A percentile compares a stretch with the other conserved stretches of the same genome.
Evolutionary conservation across 306 rosid species (phyloP).

Genomic region (Aeschynomene evenia): DNA sequence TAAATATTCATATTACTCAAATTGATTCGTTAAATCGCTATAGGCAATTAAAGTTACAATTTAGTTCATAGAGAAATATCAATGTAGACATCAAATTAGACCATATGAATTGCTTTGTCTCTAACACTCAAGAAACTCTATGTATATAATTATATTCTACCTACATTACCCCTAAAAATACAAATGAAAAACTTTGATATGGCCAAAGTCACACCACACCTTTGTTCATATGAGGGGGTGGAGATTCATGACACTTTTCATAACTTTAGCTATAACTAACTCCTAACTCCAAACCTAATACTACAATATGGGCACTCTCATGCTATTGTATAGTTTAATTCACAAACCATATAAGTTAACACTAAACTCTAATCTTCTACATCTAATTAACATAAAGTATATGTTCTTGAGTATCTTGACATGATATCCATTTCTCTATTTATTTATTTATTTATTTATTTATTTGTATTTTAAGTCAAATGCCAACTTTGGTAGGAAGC

Average conservation of each 20-base stretch:
- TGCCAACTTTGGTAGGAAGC: not conserved
- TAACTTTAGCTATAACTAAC: not conserved
- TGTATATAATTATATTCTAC: not conserved
- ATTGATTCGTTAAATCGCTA: not conserved
- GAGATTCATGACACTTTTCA: not conserved
- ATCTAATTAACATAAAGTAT: slow-evolving; percentile 1
- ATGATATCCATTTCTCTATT: not conserved
- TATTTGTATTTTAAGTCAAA: not conserved
- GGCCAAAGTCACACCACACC: not conserved
- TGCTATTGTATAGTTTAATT: not conserved
- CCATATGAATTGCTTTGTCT: not conserved
- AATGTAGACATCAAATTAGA: not conserved
- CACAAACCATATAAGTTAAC: not conserved
- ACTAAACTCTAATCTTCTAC: slow-evolving; percentile 19
- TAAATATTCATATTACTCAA: no score
- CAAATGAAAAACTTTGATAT: not conserved
- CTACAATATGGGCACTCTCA: not conserved
- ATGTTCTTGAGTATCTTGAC: not conserved
- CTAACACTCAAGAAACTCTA: no score
- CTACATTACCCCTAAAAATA: not conserved
- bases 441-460: not conserved
- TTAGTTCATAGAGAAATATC: not conserved
- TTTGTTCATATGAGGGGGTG: not conserved
- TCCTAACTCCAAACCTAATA: slow-evolving; percentile 2
- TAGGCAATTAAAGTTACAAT: not conserved